A percentile compares a stretch with the other conserved stretches of the same genome.
Conservation (phyloP, 176 grass and related monocot genomes). For the Aegilops umbellulata region DNA sequence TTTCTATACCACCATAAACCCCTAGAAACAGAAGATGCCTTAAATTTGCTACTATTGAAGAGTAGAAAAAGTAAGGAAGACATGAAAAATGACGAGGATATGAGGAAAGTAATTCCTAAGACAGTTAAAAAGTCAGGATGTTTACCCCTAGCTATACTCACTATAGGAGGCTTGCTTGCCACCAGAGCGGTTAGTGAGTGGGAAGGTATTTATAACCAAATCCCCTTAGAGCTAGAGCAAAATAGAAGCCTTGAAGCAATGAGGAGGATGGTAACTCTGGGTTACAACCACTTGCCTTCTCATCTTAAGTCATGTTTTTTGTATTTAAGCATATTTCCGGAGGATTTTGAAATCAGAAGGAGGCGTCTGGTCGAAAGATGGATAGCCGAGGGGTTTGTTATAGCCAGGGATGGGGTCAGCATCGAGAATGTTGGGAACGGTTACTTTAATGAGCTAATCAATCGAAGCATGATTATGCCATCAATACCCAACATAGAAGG, state of each 20-base stretch:
- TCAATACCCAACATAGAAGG: background rate
- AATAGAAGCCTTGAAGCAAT: background rate
- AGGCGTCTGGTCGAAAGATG: too few relatives aligned
- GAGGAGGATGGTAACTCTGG: too few relatives aligned
- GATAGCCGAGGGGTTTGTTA: too few relatives aligned
- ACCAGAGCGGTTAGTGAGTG: background rate
- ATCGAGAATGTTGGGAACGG: background rate
- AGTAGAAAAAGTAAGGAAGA: background rate
- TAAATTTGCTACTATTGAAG: background rate
- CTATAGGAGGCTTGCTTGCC: too few relatives aligned
- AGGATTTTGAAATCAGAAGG: too few relatives aligned
- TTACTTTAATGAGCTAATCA: background rate
- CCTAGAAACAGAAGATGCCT: background rate
- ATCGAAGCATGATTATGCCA: background rate
- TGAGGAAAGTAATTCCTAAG: background rate
- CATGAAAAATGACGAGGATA: background rate
- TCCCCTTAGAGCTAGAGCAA: background rate
- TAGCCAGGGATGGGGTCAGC: fast-evolving
- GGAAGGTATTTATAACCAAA: background rate
- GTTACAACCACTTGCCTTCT: too few relatives aligned
- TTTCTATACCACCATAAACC: background rate
- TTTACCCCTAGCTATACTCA: background rate
- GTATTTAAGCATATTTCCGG: background rate
- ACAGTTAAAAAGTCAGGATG: background rate
- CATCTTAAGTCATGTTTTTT: too few relatives aligned